Base-by-base conservation (phyloP, 2,329 filamentous ascomycete genomes). In the Dactylellina cionopaga region DNA sequence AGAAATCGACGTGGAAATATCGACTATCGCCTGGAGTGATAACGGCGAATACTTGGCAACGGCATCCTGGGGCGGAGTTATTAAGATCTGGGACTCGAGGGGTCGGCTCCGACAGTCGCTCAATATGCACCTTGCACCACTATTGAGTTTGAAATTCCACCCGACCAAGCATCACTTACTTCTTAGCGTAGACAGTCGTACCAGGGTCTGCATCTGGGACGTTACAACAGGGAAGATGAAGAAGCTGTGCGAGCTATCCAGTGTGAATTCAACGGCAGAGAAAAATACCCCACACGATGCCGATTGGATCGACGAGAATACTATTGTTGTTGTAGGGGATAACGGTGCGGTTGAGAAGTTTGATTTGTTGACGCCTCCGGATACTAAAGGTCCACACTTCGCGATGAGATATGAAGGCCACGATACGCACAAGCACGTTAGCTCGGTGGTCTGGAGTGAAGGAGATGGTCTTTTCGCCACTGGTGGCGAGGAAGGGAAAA, bases 281-380 rank as follows among this genome's bases (percentile, higher is more conserved):
- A 55, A 25, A n/a, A 54, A 41, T 41, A 55, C 51, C 7, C 54
- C 68, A 10, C 52, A 51, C 7, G 69, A 74, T 29, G 69, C 69
- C 9, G 69, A 68, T 19, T 74, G 69, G 69, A 52, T 74, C 13
- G 60, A 74, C n/a, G 69, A 74, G 3, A 52, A 54, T 49, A 74
- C 60, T 2, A 62, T 74, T 19, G 27, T 74, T 17, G 55, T 66
- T 24, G 69, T 63, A 3, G 69, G 69, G 7, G 63, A 66, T n/a
- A 74, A 68, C 15, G 69, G 69, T 11, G 49, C 62, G 7, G 69
- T 74, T 13, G 62, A 74, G 39, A 68, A 68, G 15, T 74, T 72
- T 17, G 68, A 72, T 19, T 17, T 72, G 17, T 59, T 59, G 5
- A 25, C 52, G 35, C 29, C 46, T 22, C 27, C 44, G 11, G 59